Conservation (phyloP, 768 basidiomycete genomes). For the Mycena belliarum region DNA sequence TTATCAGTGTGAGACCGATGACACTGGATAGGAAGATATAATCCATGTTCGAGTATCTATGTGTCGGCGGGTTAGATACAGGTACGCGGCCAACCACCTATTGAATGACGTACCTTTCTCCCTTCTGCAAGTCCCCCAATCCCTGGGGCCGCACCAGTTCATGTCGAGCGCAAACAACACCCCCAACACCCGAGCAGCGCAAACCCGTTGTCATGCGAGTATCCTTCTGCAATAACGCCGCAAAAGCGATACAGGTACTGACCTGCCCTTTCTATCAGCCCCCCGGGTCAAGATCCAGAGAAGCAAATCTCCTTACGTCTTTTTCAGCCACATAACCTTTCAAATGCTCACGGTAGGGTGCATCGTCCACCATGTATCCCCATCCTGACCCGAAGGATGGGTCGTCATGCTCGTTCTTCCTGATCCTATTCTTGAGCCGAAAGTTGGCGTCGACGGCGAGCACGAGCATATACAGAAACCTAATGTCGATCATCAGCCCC, state of each 20-base stretch:
- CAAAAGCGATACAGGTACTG: constrained; percentile 1
- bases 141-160: constrained; percentile 19
- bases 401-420: constrained; percentile 13
- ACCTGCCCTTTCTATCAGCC: constrained; percentile 1
- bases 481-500: not conserved
- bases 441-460: constrained; percentile 25
- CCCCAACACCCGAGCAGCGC: constrained; percentile 10
- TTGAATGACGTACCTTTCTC: constrained; percentile 22
- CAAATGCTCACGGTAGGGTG: constrained; percentile 8
- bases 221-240: constrained; percentile 20
- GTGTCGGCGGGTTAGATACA: too few species aligned
- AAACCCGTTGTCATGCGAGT: constrained; percentile 16
- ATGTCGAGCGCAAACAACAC: constrained; percentile 19
- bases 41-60: constrained; percentile 28
- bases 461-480: constrained; percentile 11
- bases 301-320: constrained; percentile 16
- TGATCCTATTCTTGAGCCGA: constrained; percentile 15
- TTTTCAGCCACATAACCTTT: constrained; percentile 6
- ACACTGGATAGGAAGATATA: constrained; percentile 23
- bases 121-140: constrained; percentile 15
- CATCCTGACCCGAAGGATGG: constrained; percentile 13
- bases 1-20: not conserved
- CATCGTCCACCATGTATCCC: constrained; percentile 18
- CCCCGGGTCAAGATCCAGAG: too few species aligned
- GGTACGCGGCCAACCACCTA: not conserved